Evolutionary conservation across 2,329 filamentous ascomycete species (phyloP).

Genomic region (Byssothecium circinans): DNA sequence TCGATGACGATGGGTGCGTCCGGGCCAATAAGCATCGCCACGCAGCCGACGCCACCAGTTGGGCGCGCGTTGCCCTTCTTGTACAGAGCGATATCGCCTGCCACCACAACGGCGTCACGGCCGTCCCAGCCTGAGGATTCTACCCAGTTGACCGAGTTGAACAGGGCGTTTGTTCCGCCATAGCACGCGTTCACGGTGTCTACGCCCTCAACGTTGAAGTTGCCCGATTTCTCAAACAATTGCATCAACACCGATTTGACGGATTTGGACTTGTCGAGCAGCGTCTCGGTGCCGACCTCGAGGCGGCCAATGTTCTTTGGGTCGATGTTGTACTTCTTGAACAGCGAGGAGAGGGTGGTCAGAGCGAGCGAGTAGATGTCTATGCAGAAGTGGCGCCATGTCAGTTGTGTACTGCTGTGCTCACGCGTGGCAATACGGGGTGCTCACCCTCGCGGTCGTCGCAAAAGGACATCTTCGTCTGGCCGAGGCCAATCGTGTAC

Average conservation of each 20-base stretch:
- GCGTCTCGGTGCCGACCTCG: constrained; percentile 57
- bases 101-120: constrained; percentile 55
- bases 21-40: constrained; percentile 57
- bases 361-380: constrained; percentile 59
- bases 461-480: constrained; percentile 60
- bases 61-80: constrained; percentile 57
- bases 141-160: constrained; percentile 58
- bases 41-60: constrained; percentile 56
- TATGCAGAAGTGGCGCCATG: constrained; percentile 20
- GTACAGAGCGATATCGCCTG: constrained; percentile 58
- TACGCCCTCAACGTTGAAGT: constrained; percentile 57
- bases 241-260: constrained; percentile 59
- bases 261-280: constrained; percentile 59
- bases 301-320: constrained; percentile 55
- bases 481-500: constrained; percentile 58
- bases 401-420: constrained; percentile 14
- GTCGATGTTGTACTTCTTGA: constrained; percentile 57
- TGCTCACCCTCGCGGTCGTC: constrained; percentile 55
- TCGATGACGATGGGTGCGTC: constrained; percentile 55
- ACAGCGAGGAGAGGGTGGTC: constrained; percentile 54
- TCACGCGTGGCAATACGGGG: not conserved
- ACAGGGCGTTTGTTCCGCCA: constrained; percentile 57
- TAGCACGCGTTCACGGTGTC: constrained; percentile 59
- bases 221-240: constrained; percentile 54
- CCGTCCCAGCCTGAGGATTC: constrained; percentile 58